phyloP scores from a whole-genome alignment of 129 eudicot species.

The Arctium lappa region DNA sequence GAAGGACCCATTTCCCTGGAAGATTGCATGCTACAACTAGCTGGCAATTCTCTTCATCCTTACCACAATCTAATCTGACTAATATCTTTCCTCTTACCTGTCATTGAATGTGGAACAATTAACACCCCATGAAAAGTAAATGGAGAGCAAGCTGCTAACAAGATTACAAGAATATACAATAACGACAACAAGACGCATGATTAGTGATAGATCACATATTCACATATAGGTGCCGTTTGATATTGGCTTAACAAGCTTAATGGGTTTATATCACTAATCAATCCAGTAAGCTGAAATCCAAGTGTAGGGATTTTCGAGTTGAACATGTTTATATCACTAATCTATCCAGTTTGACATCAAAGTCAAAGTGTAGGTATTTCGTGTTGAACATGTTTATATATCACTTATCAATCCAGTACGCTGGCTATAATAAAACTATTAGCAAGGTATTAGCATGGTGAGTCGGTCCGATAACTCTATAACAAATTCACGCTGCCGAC shows the following conservation, averaged over 20 bases:
- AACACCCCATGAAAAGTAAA: neutral
- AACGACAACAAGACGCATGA: neutral
- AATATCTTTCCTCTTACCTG: slow-evolving; percentile 85
- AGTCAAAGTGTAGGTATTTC: neutral
- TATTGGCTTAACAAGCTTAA: neutral
- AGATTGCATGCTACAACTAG: slow-evolving; percentile 80
- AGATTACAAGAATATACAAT: neutral
- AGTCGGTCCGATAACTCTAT: neutral
- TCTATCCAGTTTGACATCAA: neutral
- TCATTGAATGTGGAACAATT: slow-evolving; percentile 23
- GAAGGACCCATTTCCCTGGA: slow-evolving; percentile 98
- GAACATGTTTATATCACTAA: neutral
- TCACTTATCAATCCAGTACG: neutral
- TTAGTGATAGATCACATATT: neutral
- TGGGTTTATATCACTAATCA: neutral
- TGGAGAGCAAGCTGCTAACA: neutral
- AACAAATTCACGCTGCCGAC: neutral
- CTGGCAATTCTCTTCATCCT: slow-evolving; percentile 60
- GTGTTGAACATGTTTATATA: neutral
- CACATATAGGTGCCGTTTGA: neutral
- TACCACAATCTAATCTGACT: slow-evolving; percentile 54
- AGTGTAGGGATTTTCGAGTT: neutral
- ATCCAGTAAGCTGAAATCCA: neutral
- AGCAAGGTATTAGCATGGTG: neutral
- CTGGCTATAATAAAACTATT: neutral